phyloP scores from a whole-genome alignment of 768 basidiomycete genomes.

The Agaricus sinodeliciosus region DNA sequence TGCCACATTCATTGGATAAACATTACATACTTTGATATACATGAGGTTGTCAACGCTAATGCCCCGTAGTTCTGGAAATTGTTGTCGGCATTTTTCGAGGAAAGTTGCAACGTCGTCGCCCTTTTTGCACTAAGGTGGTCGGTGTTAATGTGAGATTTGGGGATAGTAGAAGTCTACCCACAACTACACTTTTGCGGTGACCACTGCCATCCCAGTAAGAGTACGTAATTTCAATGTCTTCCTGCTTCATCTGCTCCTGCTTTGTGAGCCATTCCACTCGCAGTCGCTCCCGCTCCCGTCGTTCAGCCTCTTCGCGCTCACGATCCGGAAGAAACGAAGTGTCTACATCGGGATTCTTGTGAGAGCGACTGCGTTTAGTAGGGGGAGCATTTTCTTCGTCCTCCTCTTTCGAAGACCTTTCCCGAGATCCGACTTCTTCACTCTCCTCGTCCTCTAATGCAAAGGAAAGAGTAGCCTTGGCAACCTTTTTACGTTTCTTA shows the following conservation, averaged over 20 bases:
- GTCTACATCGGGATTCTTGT: constrained; percentile 95
- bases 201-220: constrained; percentile 99
- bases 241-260: constrained; percentile 53
- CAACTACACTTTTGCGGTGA: constrained; percentile 86
- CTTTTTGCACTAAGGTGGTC: constrained; percentile 78
- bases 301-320: constrained; percentile 92
- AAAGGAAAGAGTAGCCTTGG: constrained; percentile 88
- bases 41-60: constrained; percentile 94
- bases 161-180: constrained; percentile 33
- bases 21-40: constrained; percentile 81
- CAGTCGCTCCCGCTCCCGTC: constrained; percentile 81
- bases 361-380: constrained; percentile 69
- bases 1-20: neutral
- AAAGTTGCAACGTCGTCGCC: constrained; percentile 85
- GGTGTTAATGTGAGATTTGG: neutral
- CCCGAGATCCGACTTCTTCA: constrained; percentile 23
- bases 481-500: constrained; percentile 90
- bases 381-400: constrained; percentile 39
- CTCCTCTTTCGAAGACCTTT: constrained; percentile 30
- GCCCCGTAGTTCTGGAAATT: constrained; percentile 88
- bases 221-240: constrained; percentile 88
- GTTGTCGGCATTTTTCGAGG: constrained; percentile 87
- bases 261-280: constrained; percentile 85
- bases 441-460: constrained; percentile 79
- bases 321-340: constrained; percentile 98